Evolutionary conservation across 176 grass and related monocot species (phyloP), one percentile per base, ranked within the genome.

Genomic region (Calamus simplicifolius): DNA sequence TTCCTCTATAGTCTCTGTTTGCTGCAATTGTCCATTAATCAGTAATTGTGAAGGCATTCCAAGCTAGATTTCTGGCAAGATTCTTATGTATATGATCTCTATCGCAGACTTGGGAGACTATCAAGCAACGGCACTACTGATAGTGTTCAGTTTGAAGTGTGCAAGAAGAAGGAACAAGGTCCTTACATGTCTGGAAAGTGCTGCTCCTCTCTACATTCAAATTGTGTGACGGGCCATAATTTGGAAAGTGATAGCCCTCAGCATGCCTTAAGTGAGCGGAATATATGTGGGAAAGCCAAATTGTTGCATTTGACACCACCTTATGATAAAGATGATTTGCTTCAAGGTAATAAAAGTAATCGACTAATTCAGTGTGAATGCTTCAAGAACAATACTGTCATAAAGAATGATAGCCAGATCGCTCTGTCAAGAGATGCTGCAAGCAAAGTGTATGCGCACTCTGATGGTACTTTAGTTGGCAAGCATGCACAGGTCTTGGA

Each of bases 391-490:
- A 77, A 52, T 74, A 51, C 67, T 55, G 51, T 61, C n/a, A 27
- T 16, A 76, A 70, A 48, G 16, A 84, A 65, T 29, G 74, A 70
- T 19, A 29, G 48, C 56, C 71, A 79, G 71, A 50, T 49, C 43
- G 54, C 73, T 59, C 74, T 75, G 29, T 70, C 49, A 62, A 85
- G 78, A 73, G 75, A 90, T 71, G 61, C 67, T 25, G 71, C 80
- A 48, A 66, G 59, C 49, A 80, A 87, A 84, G 63, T 23, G 49
- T 60, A 28, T 48, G 54, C 69, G 49, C 61, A 64, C 52, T 57
- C 74, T 77, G 69, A 6, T 56, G 18, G 56, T 60, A 62, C 75
- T 82, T 72, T 63, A 61, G 23, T 19, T 4, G 66, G 59, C 62
- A 78, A 56, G 50, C 29, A 57, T 51, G 62, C 73, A 54, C 61